Base-by-base conservation (phyloP, 169 alveolate genomes). In the Plasmodium inui region DNA sequence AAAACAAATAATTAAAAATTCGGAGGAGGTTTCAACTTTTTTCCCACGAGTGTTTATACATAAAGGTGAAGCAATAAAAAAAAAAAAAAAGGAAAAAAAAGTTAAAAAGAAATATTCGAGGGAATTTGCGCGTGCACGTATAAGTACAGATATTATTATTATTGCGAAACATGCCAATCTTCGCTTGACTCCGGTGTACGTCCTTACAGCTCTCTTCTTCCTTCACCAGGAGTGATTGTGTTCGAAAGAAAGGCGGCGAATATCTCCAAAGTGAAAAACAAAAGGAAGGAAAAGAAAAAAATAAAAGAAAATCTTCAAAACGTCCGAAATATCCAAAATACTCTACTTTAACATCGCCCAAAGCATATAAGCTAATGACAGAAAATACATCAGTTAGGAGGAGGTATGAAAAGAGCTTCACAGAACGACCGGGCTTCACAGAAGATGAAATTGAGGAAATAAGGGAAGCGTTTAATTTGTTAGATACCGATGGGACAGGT, bases 401-500 rank as follows among this genome's bases (percentile, higher is more conserved):
- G 46, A 74, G 93, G 46, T 86, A 86, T 26, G 93, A 86, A 55
- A 86, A 86, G 70, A 86, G 88, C 67, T 86, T 86, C 53, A 86
- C 88, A 19, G 93, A 86, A 37, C 55, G 93, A 19, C 93, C 93
- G 34, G 93, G 93, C 44, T 86, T 98, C 73, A 98, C 99, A 30
- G 99, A 98, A 93, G 99, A 99, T 73, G 99, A 99, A 95, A 98
- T 99, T 61, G 99, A 98, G 55, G 99, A 99, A 96, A 98, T 99
- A 85, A 98, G 99, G 83, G 99, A 99, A 95, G 99, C 99, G 19
- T 99, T 99, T 97, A 98, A 99, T 93, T 97, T 99, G 50, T 99
- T 99, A 95, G 99, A 99, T 97, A 98, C 99, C 10, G 99, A 99
- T 86, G 99, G 99, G n/a, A 97, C 99, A 26, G 99, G 98, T 86